These are phyloP conservation scores for Neonectria faginata DNA, from an alignment of 2,329 filamentous ascomycete species.

Conservation along the genomic window DNA sequence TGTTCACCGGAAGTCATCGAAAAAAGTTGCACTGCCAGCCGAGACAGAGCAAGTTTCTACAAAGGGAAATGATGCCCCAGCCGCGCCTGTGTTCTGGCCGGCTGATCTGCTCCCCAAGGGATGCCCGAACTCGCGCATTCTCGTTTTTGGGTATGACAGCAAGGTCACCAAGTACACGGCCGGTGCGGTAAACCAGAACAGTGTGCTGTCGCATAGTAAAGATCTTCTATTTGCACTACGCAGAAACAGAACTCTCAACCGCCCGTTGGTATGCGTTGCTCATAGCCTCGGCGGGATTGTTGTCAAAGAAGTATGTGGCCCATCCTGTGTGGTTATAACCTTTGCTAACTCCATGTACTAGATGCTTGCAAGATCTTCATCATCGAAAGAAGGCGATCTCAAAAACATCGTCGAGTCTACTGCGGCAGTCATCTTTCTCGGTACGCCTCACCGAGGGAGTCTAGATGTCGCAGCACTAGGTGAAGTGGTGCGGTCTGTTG, in stretches of 20 bases:
- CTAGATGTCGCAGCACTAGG: conserved; percentile 38
- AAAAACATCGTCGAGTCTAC: conserved; percentile 42
- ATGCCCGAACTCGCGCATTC: conserved; percentile 12
- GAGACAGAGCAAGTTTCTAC: background rate
- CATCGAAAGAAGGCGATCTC: conserved; percentile 12
- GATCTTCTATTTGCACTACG: conserved; percentile 26
- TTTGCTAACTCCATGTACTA: background rate
- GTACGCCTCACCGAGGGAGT: conserved; percentile 49
- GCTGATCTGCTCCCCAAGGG: conserved; percentile 16
- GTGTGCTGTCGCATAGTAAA: conserved; percentile 24
- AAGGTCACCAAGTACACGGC: conserved; percentile 32
- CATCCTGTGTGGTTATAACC: background rate
- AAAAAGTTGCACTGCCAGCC: background rate
- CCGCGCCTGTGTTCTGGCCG: conserved; percentile 27
- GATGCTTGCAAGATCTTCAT: conserved; percentile 29
- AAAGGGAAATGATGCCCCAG: background rate
- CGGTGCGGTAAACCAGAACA: conserved; percentile 13
- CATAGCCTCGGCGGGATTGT: conserved; percentile 25
- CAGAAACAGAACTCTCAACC: background rate
- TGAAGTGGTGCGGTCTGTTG: conserved; percentile 27
- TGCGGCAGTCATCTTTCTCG: conserved; percentile 49
- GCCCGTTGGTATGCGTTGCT: conserved; percentile 24
- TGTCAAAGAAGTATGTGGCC: conserved; percentile 24
- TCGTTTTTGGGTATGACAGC: conserved; percentile 29
- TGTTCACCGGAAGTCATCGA: background rate